These are phyloP conservation scores for Aspergillus hancockii DNA, from an alignment of 495 filamentous ascomycete genomes.

Conservation along the genomic window DNA sequence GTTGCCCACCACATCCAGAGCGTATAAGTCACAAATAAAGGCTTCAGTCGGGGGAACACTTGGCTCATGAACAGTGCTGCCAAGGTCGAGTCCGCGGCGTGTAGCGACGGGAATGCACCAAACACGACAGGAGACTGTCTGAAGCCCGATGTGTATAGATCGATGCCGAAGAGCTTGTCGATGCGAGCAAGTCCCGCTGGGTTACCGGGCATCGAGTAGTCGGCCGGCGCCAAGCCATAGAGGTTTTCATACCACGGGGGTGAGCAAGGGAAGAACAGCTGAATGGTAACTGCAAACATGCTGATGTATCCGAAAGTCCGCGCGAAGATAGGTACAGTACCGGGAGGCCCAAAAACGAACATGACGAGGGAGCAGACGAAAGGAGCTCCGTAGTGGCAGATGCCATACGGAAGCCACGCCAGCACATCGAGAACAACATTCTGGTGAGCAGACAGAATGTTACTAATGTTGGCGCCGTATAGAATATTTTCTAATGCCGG, in stretches of 20 bases:
- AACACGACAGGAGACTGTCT: slow-evolving; percentile 88
- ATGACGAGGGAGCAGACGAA: slow-evolving; percentile 71
- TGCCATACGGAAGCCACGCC: slow-evolving; percentile 91
- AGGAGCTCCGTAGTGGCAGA: slow-evolving; percentile 84
- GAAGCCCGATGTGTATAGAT: slow-evolving; percentile 89
- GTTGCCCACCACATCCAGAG: slow-evolving; percentile 98
- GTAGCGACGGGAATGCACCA: slow-evolving; percentile 89
- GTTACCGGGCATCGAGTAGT: slow-evolving; percentile 85
- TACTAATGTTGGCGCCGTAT: slow-evolving; percentile 93
- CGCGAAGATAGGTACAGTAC: slow-evolving; percentile 81
- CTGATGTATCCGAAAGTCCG: slow-evolving; percentile 90
- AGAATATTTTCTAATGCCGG: slow-evolving; percentile 96
- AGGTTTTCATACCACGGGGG: slow-evolving; percentile 94
- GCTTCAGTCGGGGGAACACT: slow-evolving; percentile 76
- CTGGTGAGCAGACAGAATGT: slow-evolving; percentile 87
- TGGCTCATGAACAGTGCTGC: slow-evolving; percentile 92
- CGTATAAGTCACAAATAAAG: slow-evolving; percentile 76
- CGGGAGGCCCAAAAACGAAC: slow-evolving; percentile 86
- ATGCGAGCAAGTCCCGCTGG: slow-evolving; percentile 87
- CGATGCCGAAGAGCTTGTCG: slow-evolving; percentile 82
- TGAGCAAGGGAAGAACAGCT: slow-evolving; percentile 88
- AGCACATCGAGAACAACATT: slow-evolving; percentile 78
- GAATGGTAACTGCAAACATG: slow-evolving; percentile 78
- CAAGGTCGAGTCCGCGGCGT: slow-evolving; percentile 81
- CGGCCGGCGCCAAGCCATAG: slow-evolving; percentile 84